phyloP scores from a whole-genome alignment of 106 monocot species.

The Dioscorea alata region DNA sequence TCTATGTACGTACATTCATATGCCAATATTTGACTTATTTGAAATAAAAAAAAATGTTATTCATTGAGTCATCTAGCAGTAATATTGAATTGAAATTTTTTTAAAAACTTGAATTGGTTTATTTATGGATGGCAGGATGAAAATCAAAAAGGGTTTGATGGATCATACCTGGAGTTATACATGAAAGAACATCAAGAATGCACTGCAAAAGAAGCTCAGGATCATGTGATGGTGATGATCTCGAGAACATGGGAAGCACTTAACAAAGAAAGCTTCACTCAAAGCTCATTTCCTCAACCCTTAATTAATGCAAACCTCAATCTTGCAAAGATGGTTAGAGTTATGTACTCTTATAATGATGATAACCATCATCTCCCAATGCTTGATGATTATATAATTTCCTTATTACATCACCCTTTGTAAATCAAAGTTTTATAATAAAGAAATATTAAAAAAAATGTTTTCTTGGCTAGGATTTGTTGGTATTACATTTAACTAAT shows the following conservation, averaged over 20 bases:
- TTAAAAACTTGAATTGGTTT: too few species aligned
- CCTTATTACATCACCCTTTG: constrained; percentile 17
- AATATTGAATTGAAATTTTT: too few species aligned
- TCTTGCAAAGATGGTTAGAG: constrained; percentile 27
- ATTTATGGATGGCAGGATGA: constrained; percentile 29
- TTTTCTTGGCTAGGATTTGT: too few species aligned
- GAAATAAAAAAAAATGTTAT: too few species aligned
- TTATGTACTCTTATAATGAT: constrained; percentile 37
- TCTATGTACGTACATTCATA: too few species aligned
- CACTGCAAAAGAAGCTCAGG: constrained; percentile 8
- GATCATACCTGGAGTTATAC: constrained; percentile 44
- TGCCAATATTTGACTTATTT: too few species aligned
- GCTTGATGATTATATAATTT: constrained; percentile 19
- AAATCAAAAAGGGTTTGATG: constrained; percentile 51
- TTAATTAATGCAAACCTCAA: constrained; percentile 20
- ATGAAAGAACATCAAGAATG: constrained; percentile 27
- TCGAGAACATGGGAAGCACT: constrained; percentile 29
- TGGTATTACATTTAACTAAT: too few species aligned
- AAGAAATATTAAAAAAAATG: too few species aligned
- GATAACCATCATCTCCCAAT: constrained; percentile 24
- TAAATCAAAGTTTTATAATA: too few species aligned
- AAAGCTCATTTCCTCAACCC: constrained; percentile 2
- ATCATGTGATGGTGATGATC: constrained; percentile 26
- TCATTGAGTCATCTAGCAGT: too few species aligned
- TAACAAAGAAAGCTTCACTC: constrained; percentile 26